A percentile compares a stretch with the other conserved stretches of the same genome.
Evolutionary conservation across 1,284 basidiomycete species (phyloP).

Genomic region (Ganoderma lingzhi): DNA sequence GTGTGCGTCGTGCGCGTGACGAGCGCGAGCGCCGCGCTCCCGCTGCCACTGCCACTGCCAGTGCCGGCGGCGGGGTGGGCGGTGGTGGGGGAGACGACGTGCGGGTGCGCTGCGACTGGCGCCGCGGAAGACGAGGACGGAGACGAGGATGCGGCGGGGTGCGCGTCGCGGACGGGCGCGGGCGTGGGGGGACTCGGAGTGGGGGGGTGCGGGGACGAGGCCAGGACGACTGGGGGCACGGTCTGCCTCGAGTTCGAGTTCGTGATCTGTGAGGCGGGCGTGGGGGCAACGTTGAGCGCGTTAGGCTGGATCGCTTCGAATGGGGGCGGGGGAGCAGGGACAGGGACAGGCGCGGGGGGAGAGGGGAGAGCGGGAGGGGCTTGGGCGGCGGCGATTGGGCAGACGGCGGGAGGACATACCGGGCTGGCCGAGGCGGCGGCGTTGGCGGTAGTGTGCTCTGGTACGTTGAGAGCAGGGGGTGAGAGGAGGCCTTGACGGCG

Average conservation of each 20-base stretch:
- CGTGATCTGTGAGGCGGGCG: background rate
- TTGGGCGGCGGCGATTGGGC: background rate
- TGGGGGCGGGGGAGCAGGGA: background rate
- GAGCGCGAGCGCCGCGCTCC: background rate
- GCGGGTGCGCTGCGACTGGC: background rate
- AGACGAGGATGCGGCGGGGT: background rate
- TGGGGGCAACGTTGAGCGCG: background rate
- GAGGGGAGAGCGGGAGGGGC: background rate
- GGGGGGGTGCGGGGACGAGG: too few relatives aligned
- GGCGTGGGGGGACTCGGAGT: too few relatives aligned
- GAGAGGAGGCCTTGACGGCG: background rate
- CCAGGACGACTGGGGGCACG: too few relatives aligned
- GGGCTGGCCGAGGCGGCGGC: background rate
- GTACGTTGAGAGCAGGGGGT: background rate
- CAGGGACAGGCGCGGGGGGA: background rate
- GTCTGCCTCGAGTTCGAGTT: too few relatives aligned
- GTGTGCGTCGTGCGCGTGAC: background rate
- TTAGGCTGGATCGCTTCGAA: background rate
- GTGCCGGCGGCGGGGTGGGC: background rate
- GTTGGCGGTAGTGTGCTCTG: background rate
- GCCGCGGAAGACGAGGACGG: background rate
- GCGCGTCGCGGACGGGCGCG: background rate
- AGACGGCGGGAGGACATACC: conserved; percentile 1
- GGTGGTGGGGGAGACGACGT: background rate
- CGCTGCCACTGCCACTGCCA: background rate